Percentiles rank a stretch among this genome's conserved stretches.
Conservation (phyloP, 2,329 filamentous ascomycete species). For the Elsinoe fawcettii region DNA sequence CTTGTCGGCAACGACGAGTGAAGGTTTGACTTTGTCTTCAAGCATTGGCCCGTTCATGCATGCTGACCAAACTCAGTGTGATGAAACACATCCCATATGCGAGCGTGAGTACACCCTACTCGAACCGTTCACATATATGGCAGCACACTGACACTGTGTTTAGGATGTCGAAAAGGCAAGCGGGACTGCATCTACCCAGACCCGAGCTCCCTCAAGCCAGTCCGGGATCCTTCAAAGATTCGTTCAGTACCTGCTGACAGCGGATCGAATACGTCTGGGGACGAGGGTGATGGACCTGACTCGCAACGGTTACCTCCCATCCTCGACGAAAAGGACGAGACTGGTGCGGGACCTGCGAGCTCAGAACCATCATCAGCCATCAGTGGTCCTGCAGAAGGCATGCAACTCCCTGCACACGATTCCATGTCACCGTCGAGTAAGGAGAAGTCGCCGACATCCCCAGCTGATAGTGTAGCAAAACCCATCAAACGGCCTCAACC, state of each 20-base stretch:
- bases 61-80: conserved; percentile 55
- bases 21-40: conserved; percentile 44
- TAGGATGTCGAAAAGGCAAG: conserved; percentile 83
- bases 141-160: conserved; percentile 9
- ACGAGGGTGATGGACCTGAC: conserved; percentile 38
- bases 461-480: conserved; percentile 7
- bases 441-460: conserved; percentile 19
- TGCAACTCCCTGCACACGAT: conserved; percentile 18
- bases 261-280: conserved; percentile 45
- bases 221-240: conserved; percentile 38
- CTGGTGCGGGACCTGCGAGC: conserved; percentile 21
- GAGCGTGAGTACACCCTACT: conserved; percentile 48
- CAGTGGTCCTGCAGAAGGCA: neutral
- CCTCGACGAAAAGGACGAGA: conserved; percentile 39
- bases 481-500: conserved; percentile 14
- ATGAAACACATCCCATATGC: conserved; percentile 79
- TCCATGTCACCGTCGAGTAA: conserved; percentile 21
- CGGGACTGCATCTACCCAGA: conserved; percentile 89
- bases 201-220: conserved; percentile 43
- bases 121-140: neutral
- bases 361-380: conserved; percentile 19
- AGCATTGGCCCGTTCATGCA: neutral
- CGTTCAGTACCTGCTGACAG: conserved; percentile 39
- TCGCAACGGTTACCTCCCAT: conserved; percentile 36
- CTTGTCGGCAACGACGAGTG: conserved; percentile 79